These are phyloP conservation scores for Henningerozyma blattae DNA, from an alignment of 805 yeast species.

Conservation along the genomic window DNA sequence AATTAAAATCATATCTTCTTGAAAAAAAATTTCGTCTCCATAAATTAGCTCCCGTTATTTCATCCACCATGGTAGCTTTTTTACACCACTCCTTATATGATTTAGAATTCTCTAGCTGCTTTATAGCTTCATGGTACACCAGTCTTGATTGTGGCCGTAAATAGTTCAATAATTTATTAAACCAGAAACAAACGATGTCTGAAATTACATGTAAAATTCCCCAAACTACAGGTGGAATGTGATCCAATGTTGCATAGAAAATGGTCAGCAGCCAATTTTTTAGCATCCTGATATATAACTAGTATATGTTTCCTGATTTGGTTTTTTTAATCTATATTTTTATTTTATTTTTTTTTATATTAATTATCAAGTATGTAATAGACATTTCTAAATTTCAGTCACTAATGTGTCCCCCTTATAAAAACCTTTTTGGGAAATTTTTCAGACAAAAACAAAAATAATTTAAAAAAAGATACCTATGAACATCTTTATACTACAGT, in stretches of 20 bases:
- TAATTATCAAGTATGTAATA: too few species aligned
- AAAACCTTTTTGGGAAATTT: too few species aligned
- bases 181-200: slow-evolving; percentile 34
- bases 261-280: slow-evolving; percentile 14
- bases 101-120: slow-evolving; percentile 37
- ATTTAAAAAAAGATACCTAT: too few species aligned
- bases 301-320: too few species aligned
- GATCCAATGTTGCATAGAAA: slow-evolving; percentile 23
- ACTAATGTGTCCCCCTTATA: too few species aligned
- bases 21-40: slow-evolving; percentile 82
- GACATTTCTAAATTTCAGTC: too few species aligned
- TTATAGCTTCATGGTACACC: slow-evolving; percentile 31
- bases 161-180: slow-evolving; percentile 14
- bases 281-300: slow-evolving; percentile 2
- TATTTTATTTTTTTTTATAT: too few species aligned
- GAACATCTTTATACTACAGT: too few species aligned
- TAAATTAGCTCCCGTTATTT: slow-evolving; percentile 39
- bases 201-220: slow-evolving; percentile 28
- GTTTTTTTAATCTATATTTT: too few species aligned
- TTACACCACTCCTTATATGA: slow-evolving; percentile 63
- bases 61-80: slow-evolving; percentile 37
- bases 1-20: slow-evolving; percentile 67
- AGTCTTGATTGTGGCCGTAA: slow-evolving; percentile 22
- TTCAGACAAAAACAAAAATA: too few species aligned
- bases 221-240: slow-evolving; percentile 32